phyloP scores from a whole-genome alignment of 345 rosid genomes.

The Erysimum cheiranthoides region DNA sequence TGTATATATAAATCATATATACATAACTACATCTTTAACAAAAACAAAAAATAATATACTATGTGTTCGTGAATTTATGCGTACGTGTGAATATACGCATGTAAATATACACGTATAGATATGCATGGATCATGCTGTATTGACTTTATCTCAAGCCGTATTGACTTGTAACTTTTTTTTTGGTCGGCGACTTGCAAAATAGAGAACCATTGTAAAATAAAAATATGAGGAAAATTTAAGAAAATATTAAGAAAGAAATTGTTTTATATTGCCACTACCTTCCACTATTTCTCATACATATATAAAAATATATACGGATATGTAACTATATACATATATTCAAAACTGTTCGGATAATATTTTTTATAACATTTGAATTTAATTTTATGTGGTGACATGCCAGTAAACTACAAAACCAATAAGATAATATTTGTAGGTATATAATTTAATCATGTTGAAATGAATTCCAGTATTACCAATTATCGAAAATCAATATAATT shows the following conservation, averaged over 20 bases:
- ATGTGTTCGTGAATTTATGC: neutral
- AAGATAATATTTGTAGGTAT: neutral
- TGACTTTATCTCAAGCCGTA: neutral
- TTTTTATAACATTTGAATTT: neutral
- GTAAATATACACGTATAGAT: neutral
- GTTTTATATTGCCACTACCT: constrained; percentile 6
- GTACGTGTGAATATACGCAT: neutral
- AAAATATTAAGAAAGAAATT: neutral
- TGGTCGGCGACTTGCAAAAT: neutral
- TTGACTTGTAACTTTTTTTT: constrained; percentile 7
- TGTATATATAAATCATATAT: neutral
- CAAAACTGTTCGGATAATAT: neutral
- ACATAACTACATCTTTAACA: neutral
- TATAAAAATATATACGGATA: neutral
- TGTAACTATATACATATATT: neutral
- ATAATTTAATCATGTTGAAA: constrained; percentile 3
- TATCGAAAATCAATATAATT: neutral
- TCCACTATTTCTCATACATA: neutral
- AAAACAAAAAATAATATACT: too few relatives aligned
- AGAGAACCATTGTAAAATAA: neutral
- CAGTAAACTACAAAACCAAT: neutral
- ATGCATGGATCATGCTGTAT: constrained; percentile 16
- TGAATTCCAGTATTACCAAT: constrained; percentile 7
- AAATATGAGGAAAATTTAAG: neutral
- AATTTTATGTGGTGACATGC: neutral